Conservation (phyloP, 257 asterid genomes). For the Leonotis leonurus region DNA sequence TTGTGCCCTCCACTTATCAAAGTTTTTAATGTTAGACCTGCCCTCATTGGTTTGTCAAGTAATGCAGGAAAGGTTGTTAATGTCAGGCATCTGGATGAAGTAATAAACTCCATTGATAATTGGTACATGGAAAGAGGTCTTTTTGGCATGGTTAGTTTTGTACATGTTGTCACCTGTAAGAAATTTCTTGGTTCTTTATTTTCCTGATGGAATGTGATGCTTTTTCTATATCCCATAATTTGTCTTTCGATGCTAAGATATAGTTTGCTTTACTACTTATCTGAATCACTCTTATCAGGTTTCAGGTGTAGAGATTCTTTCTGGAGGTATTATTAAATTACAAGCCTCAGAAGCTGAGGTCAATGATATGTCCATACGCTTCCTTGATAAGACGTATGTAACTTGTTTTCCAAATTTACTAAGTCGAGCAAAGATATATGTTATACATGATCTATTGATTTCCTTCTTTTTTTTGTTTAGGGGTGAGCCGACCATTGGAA, state of each 20-base stretch:
- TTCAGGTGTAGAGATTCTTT: conserved; percentile 86
- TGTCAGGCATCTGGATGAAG: conserved; percentile 81
- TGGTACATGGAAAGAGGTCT: conserved; percentile 99
- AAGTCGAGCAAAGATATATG: not conserved
- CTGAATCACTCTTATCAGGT: conserved; percentile 42
- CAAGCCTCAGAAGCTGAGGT: conserved; percentile 97
- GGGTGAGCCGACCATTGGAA: conserved; percentile 88
- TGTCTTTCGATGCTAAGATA: not conserved
- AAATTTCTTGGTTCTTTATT: not conserved
- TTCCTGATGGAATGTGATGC: not conserved
- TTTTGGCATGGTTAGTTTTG: conserved; percentile 78
- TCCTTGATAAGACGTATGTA: conserved; percentile 86
- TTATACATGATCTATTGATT: conserved; percentile 12
- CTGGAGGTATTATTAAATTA: conserved; percentile 88
- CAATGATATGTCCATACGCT: conserved; percentile 74
- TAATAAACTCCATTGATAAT: conserved; percentile 79
- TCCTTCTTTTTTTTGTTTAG: conserved; percentile 33
- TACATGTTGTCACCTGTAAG: not conserved
- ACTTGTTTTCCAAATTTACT: conserved; percentile 12
- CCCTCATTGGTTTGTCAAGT: conserved; percentile 42
- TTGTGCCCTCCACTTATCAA: not conserved
- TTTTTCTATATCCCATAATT: not conserved
- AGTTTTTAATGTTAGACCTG: conserved; percentile 40
- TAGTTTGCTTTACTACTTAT: conserved; percentile 7
- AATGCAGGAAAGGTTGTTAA: conserved; percentile 94